A percentile compares a stretch with the other conserved stretches of the same genome.
phyloP scores from a whole-genome alignment of 495 filamentous ascomycete genomes.

The Lentithecium fluviatile region DNA sequence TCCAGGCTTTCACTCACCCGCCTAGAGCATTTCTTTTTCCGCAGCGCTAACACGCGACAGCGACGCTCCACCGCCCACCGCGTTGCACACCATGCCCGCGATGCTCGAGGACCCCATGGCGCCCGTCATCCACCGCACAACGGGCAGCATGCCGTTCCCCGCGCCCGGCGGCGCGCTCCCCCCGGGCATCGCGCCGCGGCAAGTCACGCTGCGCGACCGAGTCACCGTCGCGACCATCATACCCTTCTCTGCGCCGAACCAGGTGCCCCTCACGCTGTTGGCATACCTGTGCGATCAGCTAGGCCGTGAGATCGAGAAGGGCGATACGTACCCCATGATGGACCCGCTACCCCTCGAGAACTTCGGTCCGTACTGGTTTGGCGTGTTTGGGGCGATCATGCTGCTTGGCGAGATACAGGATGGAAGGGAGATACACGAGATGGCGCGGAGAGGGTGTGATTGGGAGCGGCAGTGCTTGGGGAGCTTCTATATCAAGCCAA shows the following conservation, averaged over 20 bases:
- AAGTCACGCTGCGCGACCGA: slow-evolving; percentile 85
- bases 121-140: slow-evolving; percentile 60
- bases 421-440: slow-evolving; percentile 56
- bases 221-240: slow-evolving; percentile 88
- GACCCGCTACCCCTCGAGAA: slow-evolving; percentile 69
- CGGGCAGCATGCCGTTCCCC: slow-evolving; percentile 64
- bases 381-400: slow-evolving; percentile 93
- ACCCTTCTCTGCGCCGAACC: slow-evolving; percentile 71
- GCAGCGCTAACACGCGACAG: no score
- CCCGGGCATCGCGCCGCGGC: slow-evolving; percentile 67
- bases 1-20: no score
- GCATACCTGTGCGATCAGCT: slow-evolving; percentile 81
- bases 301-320: slow-evolving; percentile 91
- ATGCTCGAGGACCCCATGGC: slow-evolving; percentile 76
- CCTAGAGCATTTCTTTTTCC: no score
- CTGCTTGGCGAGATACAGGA: slow-evolving; percentile 75
- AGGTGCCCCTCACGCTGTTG: slow-evolving; percentile 74
- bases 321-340: slow-evolving; percentile 94
- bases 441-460: slow-evolving; percentile 61
- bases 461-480: slow-evolving; percentile 87
- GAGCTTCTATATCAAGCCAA: slow-evolving; percentile 95
- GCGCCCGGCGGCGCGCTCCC: slow-evolving; percentile 63
- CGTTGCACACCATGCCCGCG: slow-evolving; percentile 65
- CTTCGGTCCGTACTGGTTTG: slow-evolving; percentile 92
- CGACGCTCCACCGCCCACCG: no score